These are phyloP conservation scores for Macrophomina phaseolina DNA, from an alignment of 2,329 filamentous ascomycete species.

Conservation along the genomic window DNA sequence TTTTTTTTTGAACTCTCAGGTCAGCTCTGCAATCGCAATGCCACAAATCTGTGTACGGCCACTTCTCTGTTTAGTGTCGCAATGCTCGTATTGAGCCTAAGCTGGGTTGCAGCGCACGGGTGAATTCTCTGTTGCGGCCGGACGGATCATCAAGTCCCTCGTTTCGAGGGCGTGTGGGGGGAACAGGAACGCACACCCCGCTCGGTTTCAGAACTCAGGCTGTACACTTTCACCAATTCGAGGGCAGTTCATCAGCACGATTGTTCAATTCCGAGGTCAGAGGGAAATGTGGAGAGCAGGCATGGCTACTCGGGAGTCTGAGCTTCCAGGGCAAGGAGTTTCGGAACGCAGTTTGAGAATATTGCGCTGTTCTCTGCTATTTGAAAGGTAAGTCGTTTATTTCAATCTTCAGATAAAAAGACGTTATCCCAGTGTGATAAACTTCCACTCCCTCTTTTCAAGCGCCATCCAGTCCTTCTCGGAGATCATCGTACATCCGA, in stretches of 20 bases:
- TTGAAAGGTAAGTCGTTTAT: too few species aligned
- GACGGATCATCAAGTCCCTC: neutral
- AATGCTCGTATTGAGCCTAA: neutral
- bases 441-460: neutral
- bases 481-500: neutral
- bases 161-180: neutral
- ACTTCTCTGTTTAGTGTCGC: too few species aligned
- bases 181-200: neutral
- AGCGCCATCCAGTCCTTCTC: neutral
- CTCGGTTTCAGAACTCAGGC: neutral
- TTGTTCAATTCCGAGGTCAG: neutral
- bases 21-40: too few species aligned
- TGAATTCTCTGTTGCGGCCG: neutral
- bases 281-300: neutral
- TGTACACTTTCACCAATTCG: neutral
- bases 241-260: neutral
- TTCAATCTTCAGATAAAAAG: neutral
- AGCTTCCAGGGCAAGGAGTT: neutral
- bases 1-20: too few species aligned
- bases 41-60: too few species aligned
- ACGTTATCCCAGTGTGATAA: neutral
- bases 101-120: neutral
- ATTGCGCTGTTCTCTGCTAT: too few species aligned
- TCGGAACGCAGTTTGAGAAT: too few species aligned
- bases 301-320: neutral